phyloP scores from a whole-genome alignment of 352 stramenopile species.

The Pythium insidiosum region DNA sequence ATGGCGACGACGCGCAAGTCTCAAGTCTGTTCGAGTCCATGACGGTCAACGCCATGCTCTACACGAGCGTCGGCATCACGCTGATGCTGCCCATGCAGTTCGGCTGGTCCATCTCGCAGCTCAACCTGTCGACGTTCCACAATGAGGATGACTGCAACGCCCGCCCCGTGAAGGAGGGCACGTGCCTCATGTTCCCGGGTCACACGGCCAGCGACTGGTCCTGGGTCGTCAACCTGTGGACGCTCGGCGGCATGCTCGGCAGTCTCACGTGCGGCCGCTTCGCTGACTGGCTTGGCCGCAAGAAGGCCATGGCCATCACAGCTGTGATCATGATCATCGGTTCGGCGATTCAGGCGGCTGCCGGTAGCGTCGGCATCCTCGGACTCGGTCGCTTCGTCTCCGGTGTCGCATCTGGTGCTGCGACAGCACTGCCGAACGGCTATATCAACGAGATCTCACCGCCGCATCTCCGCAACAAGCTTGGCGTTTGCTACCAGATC shows the following conservation, averaged over 20 bases:
- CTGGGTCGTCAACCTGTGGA: conserved; percentile 27
- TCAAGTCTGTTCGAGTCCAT: no score
- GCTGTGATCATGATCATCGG: conserved; percentile 24
- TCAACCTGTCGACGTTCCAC: conserved; percentile 60
- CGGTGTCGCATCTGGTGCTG: conserved; percentile 28
- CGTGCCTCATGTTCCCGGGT: conserved; percentile 24
- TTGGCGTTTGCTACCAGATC: conserved; percentile 32
- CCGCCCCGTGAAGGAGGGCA: conserved; percentile 15
- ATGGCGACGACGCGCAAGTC: no score
- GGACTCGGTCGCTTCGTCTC: conserved; percentile 25
- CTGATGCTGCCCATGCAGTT: conserved; percentile 47
- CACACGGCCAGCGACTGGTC: conserved; percentile 29
- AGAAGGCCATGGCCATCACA: conserved; percentile 21
- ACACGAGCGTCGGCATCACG: conserved; percentile 34
- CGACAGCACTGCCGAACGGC: conserved; percentile 16
- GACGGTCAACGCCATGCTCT: conserved; percentile 20
- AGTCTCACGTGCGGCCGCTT: conserved; percentile 18
- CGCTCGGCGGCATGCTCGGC: conserved; percentile 33
- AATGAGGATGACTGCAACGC: conserved; percentile 35
- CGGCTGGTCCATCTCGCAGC: conserved; percentile 48
- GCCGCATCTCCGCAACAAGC: conserved; percentile 20
- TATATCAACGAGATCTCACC: conserved; percentile 49
- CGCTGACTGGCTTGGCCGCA: conserved; percentile 24
- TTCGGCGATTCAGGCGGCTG: conserved; percentile 16
- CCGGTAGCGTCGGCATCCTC: conserved; percentile 24